Evolutionary conservation across 1,139 yeast genomes (phyloP).

Genomic region (Lodderomyces elongisporus): DNA sequence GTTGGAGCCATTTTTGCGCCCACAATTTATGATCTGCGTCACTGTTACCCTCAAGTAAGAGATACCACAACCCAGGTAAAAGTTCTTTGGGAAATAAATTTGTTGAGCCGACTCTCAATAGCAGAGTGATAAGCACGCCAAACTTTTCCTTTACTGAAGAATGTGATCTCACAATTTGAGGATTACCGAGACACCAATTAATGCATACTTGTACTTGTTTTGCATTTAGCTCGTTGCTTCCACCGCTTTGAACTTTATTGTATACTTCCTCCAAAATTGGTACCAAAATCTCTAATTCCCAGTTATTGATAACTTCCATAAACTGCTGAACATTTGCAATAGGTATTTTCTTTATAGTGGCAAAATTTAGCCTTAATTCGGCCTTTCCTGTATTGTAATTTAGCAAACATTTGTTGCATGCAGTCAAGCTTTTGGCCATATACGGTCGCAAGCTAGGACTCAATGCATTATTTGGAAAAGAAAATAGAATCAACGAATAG

Average conservation of each 20-base stretch:
- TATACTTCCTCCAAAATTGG: slow-evolving; percentile 4
- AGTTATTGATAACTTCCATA: slow-evolving; percentile 42
- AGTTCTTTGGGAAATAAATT: slow-evolving; percentile 14
- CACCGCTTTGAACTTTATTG: background rate
- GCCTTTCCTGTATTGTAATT: slow-evolving; percentile 52
- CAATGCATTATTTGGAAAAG: slow-evolving; percentile 47
- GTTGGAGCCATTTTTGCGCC: slow-evolving; percentile 18
- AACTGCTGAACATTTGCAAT: slow-evolving; percentile 47
- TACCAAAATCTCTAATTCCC: slow-evolving; percentile 39
- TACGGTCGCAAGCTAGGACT: slow-evolving; percentile 38
- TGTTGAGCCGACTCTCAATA: background rate
- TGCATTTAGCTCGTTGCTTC: background rate
- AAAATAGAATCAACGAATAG: slow-evolving; percentile 54
- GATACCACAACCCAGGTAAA: slow-evolving; percentile 47
- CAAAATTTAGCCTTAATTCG: slow-evolving; percentile 46
- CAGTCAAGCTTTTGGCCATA: slow-evolving; percentile 33
- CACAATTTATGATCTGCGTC: slow-evolving; percentile 34
- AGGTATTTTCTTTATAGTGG: slow-evolving; percentile 45
- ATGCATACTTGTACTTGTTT: slow-evolving; percentile 2
- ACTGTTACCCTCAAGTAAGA: slow-evolving; percentile 56
- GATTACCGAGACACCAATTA: slow-evolving; percentile 19
- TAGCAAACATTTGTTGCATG: slow-evolving; percentile 49
- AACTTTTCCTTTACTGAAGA: slow-evolving; percentile 27
- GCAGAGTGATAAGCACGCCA: slow-evolving; percentile 13
- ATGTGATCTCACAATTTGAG: slow-evolving; percentile 37